Evolutionary conservation across 2,329 filamentous ascomycete species (phyloP), one percentile per base, ranked within the genome.

Genomic region (Aspergillus neotritici): DNA sequence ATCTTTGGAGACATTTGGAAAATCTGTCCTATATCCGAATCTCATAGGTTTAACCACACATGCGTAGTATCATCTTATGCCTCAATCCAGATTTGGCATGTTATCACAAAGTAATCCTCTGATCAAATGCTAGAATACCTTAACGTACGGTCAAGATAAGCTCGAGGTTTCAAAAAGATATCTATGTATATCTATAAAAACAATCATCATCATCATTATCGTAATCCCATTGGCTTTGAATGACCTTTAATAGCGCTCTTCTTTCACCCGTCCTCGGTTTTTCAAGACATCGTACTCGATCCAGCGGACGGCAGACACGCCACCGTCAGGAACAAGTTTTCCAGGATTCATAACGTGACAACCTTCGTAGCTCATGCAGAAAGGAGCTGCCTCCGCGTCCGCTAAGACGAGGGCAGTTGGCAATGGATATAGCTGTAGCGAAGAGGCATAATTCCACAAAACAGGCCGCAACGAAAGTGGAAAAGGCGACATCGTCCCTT

Each of bases 291-390:
- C 85, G 70, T 91, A 97, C 69, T 97, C 93, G 1, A 91, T 76
- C 91, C 93, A 97, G 49, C 83, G 77, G 5, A 82, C 86, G 5
- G 83, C 79, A 4, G 82, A 81, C 50, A 80, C 78, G 41, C 82
- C 76, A 0, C 83, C 84, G 0, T 79, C 72, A 0, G 87, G 82
- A 16, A 94, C 75, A 38, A 98, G 66, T 37, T 78, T 76, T 5
- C 89, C 88, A 0, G 93, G 90, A 63, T 98, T 98, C 78, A 98
- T 83, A 29, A 96, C 90, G 69, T 93, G 87, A 60, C 93, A 97
- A 0, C 90, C 91, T 66, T 95, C 91, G 60, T 97, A 97, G 11
- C 87, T 94, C 51, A 96, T 73, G 41, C 84, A 85, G 59, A 95
- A 98, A 0, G 88, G 77, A 11, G 86, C 83, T 8, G 84, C 83